Evolutionary conservation across 169 alveolate genomes (phyloP).

Genomic region (Plasmodium cynomolgi): DNA sequence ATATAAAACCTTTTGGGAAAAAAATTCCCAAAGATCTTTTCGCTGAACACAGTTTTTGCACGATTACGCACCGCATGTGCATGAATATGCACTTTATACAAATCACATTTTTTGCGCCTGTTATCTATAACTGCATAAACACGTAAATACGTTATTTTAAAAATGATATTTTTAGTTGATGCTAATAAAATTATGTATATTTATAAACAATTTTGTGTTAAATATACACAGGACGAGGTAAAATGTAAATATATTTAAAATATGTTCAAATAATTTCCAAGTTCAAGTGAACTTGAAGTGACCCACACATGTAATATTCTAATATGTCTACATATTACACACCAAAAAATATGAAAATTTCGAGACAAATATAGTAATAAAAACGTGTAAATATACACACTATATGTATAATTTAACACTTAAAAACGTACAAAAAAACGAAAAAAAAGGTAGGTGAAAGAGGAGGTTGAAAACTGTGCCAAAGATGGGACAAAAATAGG

Average conservation of each 20-base stretch:
- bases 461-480: not conserved
- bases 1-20: not conserved
- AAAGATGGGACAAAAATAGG: not conserved
- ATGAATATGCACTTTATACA: not conserved
- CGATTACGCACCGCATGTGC: not conserved
- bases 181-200: not conserved
- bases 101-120: not conserved
- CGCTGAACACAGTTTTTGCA: not conserved
- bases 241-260: not conserved
- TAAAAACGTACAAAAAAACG: conserved; percentile 14
- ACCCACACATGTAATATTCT: not conserved
- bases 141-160: not conserved
- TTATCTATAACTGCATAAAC: not conserved
- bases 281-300: not conserved
- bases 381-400: not conserved
- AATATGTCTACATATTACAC: not conserved
- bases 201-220: not conserved
- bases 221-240: not conserved
- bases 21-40: not conserved
- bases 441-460: not conserved
- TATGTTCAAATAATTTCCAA: not conserved
- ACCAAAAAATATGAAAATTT: not conserved
- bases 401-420: not conserved
- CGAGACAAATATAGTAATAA: not conserved
- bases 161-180: not conserved